These are phyloP conservation scores for Whalleya microplaca DNA, from an alignment of 2,329 filamentous ascomycete genomes.

Conservation along the genomic window DNA sequence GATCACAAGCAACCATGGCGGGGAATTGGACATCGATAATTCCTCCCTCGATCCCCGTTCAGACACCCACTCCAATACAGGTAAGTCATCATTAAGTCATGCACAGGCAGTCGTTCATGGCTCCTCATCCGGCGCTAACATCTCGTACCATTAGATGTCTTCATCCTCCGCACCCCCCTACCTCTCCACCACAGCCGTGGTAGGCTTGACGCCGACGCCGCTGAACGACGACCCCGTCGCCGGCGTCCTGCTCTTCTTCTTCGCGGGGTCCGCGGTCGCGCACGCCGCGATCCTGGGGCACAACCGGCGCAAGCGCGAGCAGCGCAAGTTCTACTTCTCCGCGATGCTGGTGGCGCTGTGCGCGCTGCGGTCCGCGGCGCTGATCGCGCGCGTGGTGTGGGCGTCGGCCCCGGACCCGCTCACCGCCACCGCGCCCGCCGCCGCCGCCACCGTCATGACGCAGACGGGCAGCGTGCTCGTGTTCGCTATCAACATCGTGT, in stretches of 20 bases:
- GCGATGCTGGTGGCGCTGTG: slow-evolving; percentile 62
- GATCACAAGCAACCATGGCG: slow-evolving; percentile 5
- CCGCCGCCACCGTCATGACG: slow-evolving; percentile 71
- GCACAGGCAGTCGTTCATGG: too few relatives aligned
- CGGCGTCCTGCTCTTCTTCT: slow-evolving; percentile 29
- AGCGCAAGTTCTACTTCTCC: slow-evolving; percentile 62
- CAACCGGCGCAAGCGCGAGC: slow-evolving; percentile 50
- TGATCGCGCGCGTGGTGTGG: slow-evolving; percentile 58
- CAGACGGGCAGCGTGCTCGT: slow-evolving; percentile 75
- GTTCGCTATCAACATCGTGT: slow-evolving; percentile 78
- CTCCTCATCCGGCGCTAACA: not conserved
- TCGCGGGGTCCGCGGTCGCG: slow-evolving; percentile 29
- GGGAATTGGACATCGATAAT: slow-evolving; percentile 21
- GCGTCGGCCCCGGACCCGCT: slow-evolving; percentile 43
- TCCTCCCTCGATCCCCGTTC: slow-evolving; percentile 1
- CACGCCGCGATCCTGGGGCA: slow-evolving; percentile 39
- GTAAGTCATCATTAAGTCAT: slow-evolving; percentile 6
- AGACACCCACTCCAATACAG: slow-evolving; percentile 1
- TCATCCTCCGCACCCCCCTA: slow-evolving; percentile 27
- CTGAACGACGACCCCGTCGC: slow-evolving; percentile 30
- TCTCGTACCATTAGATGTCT: not conserved
- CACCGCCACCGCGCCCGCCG: slow-evolving; percentile 47
- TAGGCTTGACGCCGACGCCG: slow-evolving; percentile 29
- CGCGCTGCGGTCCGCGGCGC: slow-evolving; percentile 56
- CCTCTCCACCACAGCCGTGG: slow-evolving; percentile 20